Conservation (phyloP, 2,329 filamentous ascomycete species). For the Didymella pomorum region DNA sequence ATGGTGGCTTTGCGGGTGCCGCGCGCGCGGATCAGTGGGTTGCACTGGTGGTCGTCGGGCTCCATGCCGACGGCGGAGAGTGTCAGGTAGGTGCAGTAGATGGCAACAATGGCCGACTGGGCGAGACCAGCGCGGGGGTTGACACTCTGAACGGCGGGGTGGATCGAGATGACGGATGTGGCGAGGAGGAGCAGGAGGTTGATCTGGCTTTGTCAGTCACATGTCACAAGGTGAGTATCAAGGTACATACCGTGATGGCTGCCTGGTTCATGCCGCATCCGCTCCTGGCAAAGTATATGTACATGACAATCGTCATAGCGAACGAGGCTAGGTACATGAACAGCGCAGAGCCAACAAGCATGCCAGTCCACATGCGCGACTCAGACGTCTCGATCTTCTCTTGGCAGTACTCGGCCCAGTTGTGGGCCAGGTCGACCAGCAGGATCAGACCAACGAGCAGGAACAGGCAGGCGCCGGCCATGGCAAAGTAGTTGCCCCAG, state of each 20-base stretch:
- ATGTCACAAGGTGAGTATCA: not conserved
- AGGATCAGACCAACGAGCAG: conserved; percentile 90
- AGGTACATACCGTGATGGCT: conserved; percentile 74
- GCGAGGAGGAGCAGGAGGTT: conserved; percentile 85
- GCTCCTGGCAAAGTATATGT: conserved; percentile 87
- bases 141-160: conserved; percentile 86
- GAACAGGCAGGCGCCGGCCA: conserved; percentile 90
- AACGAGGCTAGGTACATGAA: conserved; percentile 92
- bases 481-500: conserved; percentile 93
- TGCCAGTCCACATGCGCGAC: conserved; percentile 80
- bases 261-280: conserved; percentile 96
- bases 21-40: conserved; percentile 84
- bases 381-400: conserved; percentile 91
- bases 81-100: conserved; percentile 98
- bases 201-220: conserved; percentile 56
- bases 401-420: conserved; percentile 96
- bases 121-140: conserved; percentile 94
- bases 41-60: conserved; percentile 92
- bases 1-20: conserved; percentile 90
- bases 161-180: conserved; percentile 85
- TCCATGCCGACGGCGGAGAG: conserved; percentile 99
- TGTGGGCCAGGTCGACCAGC: conserved; percentile 92
- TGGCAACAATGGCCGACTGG: conserved; percentile 95
- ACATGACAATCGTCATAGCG: conserved; percentile 95
- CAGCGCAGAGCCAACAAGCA: conserved; percentile 90